These are phyloP conservation scores for Clarireedia hainanense DNA, from an alignment of 2,329 filamentous ascomycete genomes.

Conservation along the genomic window DNA sequence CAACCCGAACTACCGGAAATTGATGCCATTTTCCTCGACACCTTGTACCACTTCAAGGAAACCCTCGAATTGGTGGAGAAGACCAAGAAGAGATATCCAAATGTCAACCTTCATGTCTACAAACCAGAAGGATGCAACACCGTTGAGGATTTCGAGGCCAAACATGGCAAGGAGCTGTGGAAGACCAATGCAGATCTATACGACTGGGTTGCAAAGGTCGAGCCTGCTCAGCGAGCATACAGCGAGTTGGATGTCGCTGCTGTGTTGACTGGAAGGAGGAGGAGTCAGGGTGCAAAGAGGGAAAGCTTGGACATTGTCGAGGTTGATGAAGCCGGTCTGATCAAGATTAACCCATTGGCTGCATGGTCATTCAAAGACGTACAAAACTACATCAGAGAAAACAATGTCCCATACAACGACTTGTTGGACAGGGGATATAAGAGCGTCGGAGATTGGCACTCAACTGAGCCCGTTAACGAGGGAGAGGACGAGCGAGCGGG, in stretches of 20 bases:
- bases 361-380: constrained; percentile 92
- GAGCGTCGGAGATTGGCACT: constrained; percentile 97
- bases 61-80: constrained; percentile 67
- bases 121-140: constrained; percentile 72
- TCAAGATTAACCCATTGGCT: constrained; percentile 97
- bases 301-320: constrained; percentile 88
- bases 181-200: constrained; percentile 82
- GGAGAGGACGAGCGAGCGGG: constrained; percentile 94
- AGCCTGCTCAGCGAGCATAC: constrained; percentile 89
- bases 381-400: constrained; percentile 73
- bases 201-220: constrained; percentile 96
- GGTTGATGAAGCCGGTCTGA: constrained; percentile 74
- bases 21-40: constrained; percentile 75
- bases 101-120: constrained; percentile 79
- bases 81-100: constrained; percentile 68
- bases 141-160: constrained; percentile 68
- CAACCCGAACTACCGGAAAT: constrained; percentile 51
- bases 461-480: constrained; percentile 79
- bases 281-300: constrained; percentile 88
- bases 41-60: constrained; percentile 74
- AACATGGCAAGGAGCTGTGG: constrained; percentile 78
- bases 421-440: constrained; percentile 94
- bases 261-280: constrained; percentile 83
- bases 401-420: constrained; percentile 89
- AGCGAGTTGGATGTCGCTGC: constrained; percentile 79